Evolutionary conservation across 2,329 filamentous ascomycete species (phyloP), one percentile per base, ranked within the genome.

Genomic region (Teratosphaeria pseudoeucalypti): DNA sequence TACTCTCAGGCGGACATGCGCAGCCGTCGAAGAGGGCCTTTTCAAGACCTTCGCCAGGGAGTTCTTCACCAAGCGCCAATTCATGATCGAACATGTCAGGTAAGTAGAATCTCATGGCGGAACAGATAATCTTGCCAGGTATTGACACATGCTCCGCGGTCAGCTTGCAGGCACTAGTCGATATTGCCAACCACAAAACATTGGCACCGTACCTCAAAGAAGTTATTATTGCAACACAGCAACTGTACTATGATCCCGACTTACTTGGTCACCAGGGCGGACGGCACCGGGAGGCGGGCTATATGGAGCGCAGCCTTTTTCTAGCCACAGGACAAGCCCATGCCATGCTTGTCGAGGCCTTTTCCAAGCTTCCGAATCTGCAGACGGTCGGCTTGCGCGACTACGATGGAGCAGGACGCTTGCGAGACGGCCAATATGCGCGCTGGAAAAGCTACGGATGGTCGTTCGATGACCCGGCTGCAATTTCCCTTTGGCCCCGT

Each of bases 61-160:
- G 63, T 88, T 85, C 75, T 88, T 89, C 72, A 76, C 74, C 56
- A 84, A 83, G 69, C 82, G 81, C 66, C 84, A 87, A 67, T 88
- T 87, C 71, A 85, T 86, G 81, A 67, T 86, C 58, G 80, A 79
- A 1, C 74, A 81, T 37, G 72, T 76, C 7, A 32, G 29, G 29
- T 32, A 32, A 32, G 29, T 3, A 32, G 29, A 32, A 32, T 32
- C 29, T 2, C 29, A 32, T 5, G 29, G 29, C 29, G 29, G 29
- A 32, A 32, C 29, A 32, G 29, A 32, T 32, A 32, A 6, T 6
- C 29, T 32, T 32, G 7, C 7, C 7, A 32, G 29, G 29, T 32
- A 32, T 32, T 32, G 29, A 32, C 29, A 32, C 29, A 32, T 32
- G 29, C 29, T 32, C 29, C 29, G 29, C 29, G 29, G 29, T 32